phyloP scores from a whole-genome alignment of 192 early-diverging fungal species.

The Coemansia sp. region DNA sequence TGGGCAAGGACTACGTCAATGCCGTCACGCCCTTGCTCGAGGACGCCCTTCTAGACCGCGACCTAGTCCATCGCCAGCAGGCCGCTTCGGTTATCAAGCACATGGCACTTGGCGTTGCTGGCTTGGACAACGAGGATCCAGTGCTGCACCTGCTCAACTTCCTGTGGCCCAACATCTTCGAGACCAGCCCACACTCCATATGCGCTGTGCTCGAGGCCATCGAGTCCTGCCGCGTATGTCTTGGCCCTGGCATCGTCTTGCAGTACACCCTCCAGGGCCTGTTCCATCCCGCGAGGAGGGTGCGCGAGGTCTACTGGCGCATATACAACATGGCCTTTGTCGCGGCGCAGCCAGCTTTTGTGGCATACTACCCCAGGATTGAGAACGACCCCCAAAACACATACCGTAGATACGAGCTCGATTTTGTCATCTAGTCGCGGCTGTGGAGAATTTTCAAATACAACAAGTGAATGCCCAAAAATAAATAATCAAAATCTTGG shows the following conservation, averaged over 20 bases:
- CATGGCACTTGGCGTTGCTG: conserved; percentile 90
- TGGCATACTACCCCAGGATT: conserved; percentile 88
- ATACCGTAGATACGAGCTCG: conserved; percentile 82
- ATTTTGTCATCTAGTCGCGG: conserved; percentile 58
- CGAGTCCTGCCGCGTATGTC: conserved; percentile 85
- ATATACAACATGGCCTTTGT: conserved; percentile 97
- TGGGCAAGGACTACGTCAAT: conserved; percentile 98
- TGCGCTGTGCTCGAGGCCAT: conserved; percentile 97
- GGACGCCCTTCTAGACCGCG: conserved; percentile 96
- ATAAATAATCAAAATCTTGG: not conserved
- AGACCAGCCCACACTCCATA: conserved; percentile 94
- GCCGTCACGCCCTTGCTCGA: conserved; percentile 94
- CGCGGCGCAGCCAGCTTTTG: conserved; percentile 83
- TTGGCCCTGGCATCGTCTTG: conserved; percentile 82
- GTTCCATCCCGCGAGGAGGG: conserved; percentile 95
- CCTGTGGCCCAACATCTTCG: conserved; percentile 99
- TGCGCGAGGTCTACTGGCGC: conserved; percentile 98
- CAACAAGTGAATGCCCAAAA: too few species aligned
- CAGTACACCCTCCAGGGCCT: conserved; percentile 91
- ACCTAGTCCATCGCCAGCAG: conserved; percentile 97
- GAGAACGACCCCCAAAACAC: conserved; percentile 76
- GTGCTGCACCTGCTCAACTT: conserved; percentile 92
- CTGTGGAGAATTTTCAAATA: not conserved
- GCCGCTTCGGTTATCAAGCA: conserved; percentile 95
- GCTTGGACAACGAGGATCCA: conserved; percentile 89